Base-by-base conservation (phyloP, 1,139 yeast genomes). In the Wickerhamiella infanticola region DNA sequence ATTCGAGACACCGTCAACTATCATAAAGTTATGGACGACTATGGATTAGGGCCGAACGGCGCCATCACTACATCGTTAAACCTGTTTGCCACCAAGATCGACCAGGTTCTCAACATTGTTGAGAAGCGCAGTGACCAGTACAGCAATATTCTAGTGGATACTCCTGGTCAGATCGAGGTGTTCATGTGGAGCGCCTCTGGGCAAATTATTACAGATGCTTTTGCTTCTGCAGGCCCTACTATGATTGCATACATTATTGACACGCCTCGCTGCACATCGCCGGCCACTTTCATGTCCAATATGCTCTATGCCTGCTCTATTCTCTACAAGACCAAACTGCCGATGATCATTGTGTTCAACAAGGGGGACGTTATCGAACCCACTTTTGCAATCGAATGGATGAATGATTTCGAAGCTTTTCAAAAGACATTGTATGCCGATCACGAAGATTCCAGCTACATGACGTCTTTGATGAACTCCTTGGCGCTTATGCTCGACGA, bases 91-190 rank as follows among this genome's bases (percentile, higher is more conserved):
- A 93, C 99, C 27, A 93, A 93, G 63, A 85, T 93, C 48, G 99
- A 93, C 60, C 98, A 93, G 64, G 97, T 93, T 5, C 77, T 93
- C 49, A 73, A 75, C 42, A 69, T 93, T 42, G 83, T 88, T 24
- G 95, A 88, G 58, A 85, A 85, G 59, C 74, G 93, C 56, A 70
- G 84, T 1, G 79, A 75, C 29, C 66, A 55, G 27, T 56, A 63
- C 51, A 65, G 75, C 31, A 81, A 86, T 61, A 83, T 90, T 51
- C 81, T 93, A 42, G 75, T 90, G 45, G 99, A 93, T 63, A 93
- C 99, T 0, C 99, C 99, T 0, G 99, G 99, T 5, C 99, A 93
- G 64, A 93, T 93, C 51, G 98, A 90, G 63, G 85, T 96, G 65
- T 90, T 90, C 61, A 86, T 90, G 45, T 67, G 71, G 69, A 81